phyloP scores from a whole-genome alignment of 1,284 basidiomycete genomes.

The Clitocybe nebularis region DNA sequence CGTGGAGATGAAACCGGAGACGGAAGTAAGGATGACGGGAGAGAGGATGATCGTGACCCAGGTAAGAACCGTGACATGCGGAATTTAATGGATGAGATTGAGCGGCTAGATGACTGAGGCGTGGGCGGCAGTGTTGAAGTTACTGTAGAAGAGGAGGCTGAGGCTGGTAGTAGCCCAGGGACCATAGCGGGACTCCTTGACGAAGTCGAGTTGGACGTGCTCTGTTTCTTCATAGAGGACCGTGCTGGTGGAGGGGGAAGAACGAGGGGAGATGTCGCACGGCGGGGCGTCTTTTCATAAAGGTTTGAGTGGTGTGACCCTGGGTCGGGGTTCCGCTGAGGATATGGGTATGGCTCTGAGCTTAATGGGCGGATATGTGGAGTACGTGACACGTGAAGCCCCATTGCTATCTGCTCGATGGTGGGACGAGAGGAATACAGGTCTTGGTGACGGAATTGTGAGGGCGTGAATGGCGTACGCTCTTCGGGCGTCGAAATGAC shows the following conservation, averaged over 20 bases:
- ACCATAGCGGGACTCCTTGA: slow-evolving; percentile 29
- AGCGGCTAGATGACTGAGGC: slow-evolving; percentile 24
- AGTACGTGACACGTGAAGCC: slow-evolving; percentile 67
- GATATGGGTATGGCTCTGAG: slow-evolving; percentile 23
- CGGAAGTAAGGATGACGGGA: slow-evolving; percentile 30
- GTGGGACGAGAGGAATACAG: slow-evolving; percentile 49
- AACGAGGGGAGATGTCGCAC: slow-evolving; percentile 17
- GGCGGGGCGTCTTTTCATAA: slow-evolving; percentile 2
- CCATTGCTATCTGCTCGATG: slow-evolving; percentile 72
- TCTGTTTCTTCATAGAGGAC: slow-evolving; percentile 59
- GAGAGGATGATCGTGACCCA: slow-evolving; percentile 35
- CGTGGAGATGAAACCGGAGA: slow-evolving; percentile 35
- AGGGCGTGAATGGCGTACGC: slow-evolving; percentile 22
- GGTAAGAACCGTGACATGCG: slow-evolving; percentile 51
- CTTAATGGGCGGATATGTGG: slow-evolving; percentile 53
- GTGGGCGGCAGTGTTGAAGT: slow-evolving; percentile 33
- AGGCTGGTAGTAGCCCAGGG: slow-evolving; percentile 33
- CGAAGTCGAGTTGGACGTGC: slow-evolving; percentile 29
- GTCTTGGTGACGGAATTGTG: slow-evolving; percentile 39
- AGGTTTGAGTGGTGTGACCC: slow-evolving; percentile 12
- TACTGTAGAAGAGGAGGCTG: slow-evolving; percentile 46
- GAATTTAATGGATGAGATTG: slow-evolving; percentile 37
- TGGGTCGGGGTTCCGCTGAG: slow-evolving; percentile 25
- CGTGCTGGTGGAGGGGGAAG: slow-evolving; percentile 55
- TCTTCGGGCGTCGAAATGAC: slow-evolving; percentile 55